Conservation (phyloP, 495 filamentous ascomycete genomes). For the Baudoinia panamericana region DNA sequence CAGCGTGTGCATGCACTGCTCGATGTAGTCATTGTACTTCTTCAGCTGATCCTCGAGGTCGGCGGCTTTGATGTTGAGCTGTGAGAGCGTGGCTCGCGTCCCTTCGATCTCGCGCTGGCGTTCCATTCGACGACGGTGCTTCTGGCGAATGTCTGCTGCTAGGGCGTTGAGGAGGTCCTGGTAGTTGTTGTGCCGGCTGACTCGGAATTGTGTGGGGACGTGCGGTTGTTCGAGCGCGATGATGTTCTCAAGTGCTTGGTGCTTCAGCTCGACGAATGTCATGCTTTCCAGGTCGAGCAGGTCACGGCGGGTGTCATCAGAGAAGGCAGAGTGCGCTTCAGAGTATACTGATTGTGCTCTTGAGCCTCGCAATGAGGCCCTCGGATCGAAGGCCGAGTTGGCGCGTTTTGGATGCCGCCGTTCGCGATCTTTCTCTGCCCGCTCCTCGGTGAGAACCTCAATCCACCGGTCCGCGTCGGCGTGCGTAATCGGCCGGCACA, state of each 20-base stretch:
- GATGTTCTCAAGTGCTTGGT: slow-evolving; percentile 86
- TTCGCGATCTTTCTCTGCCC: slow-evolving; percentile 36
- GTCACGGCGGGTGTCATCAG: slow-evolving; percentile 41
- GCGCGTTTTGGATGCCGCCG: slow-evolving; percentile 29
- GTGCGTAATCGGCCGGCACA: slow-evolving; percentile 71
- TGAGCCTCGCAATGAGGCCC: slow-evolving; percentile 45
- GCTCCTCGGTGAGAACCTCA: slow-evolving; percentile 68
- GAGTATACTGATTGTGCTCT: slow-evolving; percentile 42
- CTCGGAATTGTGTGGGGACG: slow-evolving; percentile 45
- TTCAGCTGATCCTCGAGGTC: slow-evolving; percentile 92
- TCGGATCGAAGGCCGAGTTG: slow-evolving; percentile 13
- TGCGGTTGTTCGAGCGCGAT: slow-evolving; percentile 58
- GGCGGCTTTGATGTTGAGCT: slow-evolving; percentile 79
- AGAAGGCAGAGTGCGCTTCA: slow-evolving; percentile 43
- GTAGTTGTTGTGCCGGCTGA: slow-evolving; percentile 84
- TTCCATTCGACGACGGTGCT: slow-evolving; percentile 83
- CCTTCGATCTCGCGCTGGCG: slow-evolving; percentile 81
- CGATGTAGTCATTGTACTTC: slow-evolving; percentile 97
- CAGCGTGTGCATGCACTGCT: slow-evolving; percentile 96
- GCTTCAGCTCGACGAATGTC: slow-evolving; percentile 85
- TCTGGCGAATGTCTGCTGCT: slow-evolving; percentile 89
- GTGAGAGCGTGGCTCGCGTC: slow-evolving; percentile 66
- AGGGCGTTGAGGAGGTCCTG: slow-evolving; percentile 96
- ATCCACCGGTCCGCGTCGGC: slow-evolving; percentile 90
- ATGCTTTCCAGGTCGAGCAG: slow-evolving; percentile 80